Conservation (phyloP, 2,329 filamentous ascomycete genomes). For the Hypoxylon rubiginosum region DNA sequence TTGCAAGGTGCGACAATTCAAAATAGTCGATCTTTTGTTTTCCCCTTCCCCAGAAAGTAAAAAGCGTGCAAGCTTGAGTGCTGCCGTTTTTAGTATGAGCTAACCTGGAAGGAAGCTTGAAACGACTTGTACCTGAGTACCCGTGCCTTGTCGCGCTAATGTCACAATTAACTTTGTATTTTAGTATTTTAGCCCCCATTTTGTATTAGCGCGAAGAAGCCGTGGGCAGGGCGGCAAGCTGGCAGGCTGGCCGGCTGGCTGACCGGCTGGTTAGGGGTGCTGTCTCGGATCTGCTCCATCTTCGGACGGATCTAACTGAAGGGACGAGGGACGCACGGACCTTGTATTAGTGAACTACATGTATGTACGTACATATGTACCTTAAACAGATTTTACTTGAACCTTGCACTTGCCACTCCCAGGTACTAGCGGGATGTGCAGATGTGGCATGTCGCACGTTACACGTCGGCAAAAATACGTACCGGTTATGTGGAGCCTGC, state of each 20-base stretch:
- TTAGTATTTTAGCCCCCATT: constrained; percentile 13
- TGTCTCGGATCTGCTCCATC: constrained; percentile 23
- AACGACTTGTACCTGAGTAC: constrained; percentile 20
- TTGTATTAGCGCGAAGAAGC: constrained; percentile 10
- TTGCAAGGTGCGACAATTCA: constrained; percentile 23
- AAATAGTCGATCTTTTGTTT: not conserved
- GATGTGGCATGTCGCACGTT: constrained; percentile 27
- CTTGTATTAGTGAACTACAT: not conserved
- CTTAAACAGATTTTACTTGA: too few relatives aligned
- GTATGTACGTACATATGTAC: not conserved
- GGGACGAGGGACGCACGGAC: constrained; percentile 22
- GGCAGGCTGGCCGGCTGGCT: constrained; percentile 15
- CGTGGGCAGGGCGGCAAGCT: constrained; percentile 25
- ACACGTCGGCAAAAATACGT: constrained; percentile 42
- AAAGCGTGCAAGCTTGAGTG: constrained; percentile 1
- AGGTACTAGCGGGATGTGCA: not conserved
- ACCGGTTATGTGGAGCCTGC: constrained; percentile 38
- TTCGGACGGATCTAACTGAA: constrained; percentile 26
- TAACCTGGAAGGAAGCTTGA: constrained; percentile 22
- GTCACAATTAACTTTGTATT: constrained; percentile 20
- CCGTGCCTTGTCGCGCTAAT: constrained; percentile 16
- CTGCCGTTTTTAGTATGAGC: constrained; percentile 13
- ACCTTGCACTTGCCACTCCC: not conserved
- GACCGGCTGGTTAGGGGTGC: constrained; percentile 14
- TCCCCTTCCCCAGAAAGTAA: constrained; percentile 2